Base-by-base conservation (phyloP, 345 rosid species). In the Carallia pectinifolia region DNA sequence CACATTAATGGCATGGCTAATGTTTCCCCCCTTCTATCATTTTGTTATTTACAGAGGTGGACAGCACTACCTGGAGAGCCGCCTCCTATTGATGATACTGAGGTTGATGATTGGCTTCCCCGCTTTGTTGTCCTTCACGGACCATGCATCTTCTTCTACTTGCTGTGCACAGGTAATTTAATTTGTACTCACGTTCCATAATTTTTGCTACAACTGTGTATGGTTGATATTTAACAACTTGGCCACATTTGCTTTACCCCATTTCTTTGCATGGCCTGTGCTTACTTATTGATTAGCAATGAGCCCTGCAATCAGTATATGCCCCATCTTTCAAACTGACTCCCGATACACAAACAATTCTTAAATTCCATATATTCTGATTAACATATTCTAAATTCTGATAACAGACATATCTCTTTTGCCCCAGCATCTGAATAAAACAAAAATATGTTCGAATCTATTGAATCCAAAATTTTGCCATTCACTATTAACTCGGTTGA, bases 91-190 rank as follows among this genome's bases (percentile, higher is more conserved):
- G 99, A 95, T 63, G 99, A 95, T 82, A 68, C 81, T 5, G 99
- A 95, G 27, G 96, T 94, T 54, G 97, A 94, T 62, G 98, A 94
- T 72, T 94, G 98, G 98, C 97, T 94, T 79, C 97, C 97, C 40
- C 88, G 99, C 36, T 95, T 95, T 29, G 84, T 87, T 66, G 99
- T 95, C 61, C 97, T 95, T 79, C 97, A 95, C 5, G 99, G 99
- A 62, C 53, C 83, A 4, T 90, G 99, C 77, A 80, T 95, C 47
- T 95, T 90, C 87, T 89, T 92, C 85, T 92, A 85, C 76, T 72
- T 92, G 65, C 52, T 74, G 52, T 89, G 90, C 72, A 87, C 97
- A 80, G 99, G 99, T 89, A 75, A 70, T 39, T 60, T 34, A 62
- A 44, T 69, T 69, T 74, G 2, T 54, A 4, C 19, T 18, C 18